Evolutionary conservation across 352 stramenopile species (phyloP).

Genomic region (Plasmopara muralis): DNA sequence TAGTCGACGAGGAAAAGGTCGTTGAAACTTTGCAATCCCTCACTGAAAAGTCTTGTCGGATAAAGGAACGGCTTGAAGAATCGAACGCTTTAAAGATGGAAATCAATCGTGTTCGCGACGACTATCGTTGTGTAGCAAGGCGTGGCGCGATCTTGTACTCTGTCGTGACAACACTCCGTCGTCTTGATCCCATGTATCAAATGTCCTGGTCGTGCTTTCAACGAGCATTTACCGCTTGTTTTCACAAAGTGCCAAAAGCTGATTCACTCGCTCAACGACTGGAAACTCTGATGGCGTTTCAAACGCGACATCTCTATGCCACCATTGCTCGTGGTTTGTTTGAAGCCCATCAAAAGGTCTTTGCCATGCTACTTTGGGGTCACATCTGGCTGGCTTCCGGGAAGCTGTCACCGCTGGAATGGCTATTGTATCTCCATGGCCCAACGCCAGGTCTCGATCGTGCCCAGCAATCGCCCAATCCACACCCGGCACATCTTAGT

Average conservation of each 20-base stretch:
- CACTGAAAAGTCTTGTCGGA: constrained; percentile 79
- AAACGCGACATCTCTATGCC: constrained; percentile 89
- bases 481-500: constrained; percentile 57
- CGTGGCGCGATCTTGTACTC: constrained; percentile 93
- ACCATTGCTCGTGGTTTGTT: constrained; percentile 94
- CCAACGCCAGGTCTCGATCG: constrained; percentile 22
- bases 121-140: constrained; percentile 88
- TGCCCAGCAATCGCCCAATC: constrained; percentile 34
- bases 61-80: constrained; percentile 88
- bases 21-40: constrained; percentile 83
- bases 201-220: constrained; percentile 93
- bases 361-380: constrained; percentile 92
- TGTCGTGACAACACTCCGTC: constrained; percentile 87
- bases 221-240: constrained; percentile 88
- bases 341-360: constrained; percentile 91
- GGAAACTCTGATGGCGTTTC: constrained; percentile 80
- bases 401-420: constrained; percentile 71
- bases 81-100: constrained; percentile 87
- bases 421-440: constrained; percentile 86
- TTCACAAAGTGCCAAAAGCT: constrained; percentile 63
- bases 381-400: constrained; percentile 87
- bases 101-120: constrained; percentile 86
- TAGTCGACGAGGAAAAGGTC: constrained; percentile 90
- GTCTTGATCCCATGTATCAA: constrained; percentile 95
- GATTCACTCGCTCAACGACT: constrained; percentile 58